phyloP scores from a whole-genome alignment of 2,329 filamentous ascomycete genomes.

The Acephala macrosclerotiorum region DNA sequence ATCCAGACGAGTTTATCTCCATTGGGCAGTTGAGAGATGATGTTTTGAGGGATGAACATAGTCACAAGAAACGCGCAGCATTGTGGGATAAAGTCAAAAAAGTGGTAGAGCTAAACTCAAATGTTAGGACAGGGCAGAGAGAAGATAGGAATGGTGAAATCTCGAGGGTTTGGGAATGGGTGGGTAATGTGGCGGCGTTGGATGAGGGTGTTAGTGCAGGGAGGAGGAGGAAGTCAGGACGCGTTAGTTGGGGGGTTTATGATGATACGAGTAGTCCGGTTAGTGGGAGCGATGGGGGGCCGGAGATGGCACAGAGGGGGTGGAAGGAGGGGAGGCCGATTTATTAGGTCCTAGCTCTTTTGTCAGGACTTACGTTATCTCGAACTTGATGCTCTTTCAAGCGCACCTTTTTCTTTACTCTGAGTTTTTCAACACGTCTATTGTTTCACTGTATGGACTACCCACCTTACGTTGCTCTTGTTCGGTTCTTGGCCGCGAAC shows the following conservation, averaged over 20 bases:
- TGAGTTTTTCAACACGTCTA: background rate
- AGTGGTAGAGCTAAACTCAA: slow-evolving; percentile 93
- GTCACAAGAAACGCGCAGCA: slow-evolving; percentile 75
- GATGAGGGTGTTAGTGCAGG: slow-evolving; percentile 39
- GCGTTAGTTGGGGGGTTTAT: slow-evolving; percentile 47
- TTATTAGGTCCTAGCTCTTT: slow-evolving; percentile 34
- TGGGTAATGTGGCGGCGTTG: slow-evolving; percentile 59
- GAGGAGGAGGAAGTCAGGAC: slow-evolving; percentile 57
- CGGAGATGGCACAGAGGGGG: slow-evolving; percentile 34
- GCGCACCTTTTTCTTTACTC: background rate
- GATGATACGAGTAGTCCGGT: slow-evolving; percentile 38
- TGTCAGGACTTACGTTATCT: too few species aligned
- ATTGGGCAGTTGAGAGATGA: slow-evolving; percentile 92
- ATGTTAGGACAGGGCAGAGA: slow-evolving; percentile 80
- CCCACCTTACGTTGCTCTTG: background rate
- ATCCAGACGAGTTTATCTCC: slow-evolving; percentile 81
- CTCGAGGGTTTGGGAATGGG: slow-evolving; percentile 74
- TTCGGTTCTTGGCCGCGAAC: slow-evolving; percentile 5
- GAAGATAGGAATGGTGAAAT: slow-evolving; percentile 71
- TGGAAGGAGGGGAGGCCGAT: slow-evolving; percentile 45
- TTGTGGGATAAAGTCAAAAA: slow-evolving; percentile 85
- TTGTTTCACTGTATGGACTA: slow-evolving; percentile 2
- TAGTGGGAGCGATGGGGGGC: slow-evolving; percentile 37
- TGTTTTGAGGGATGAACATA: slow-evolving; percentile 83
- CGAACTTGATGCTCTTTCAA: background rate